Conservation (phyloP, 2,329 filamentous ascomycete species). For the Fusarium pseudocircinatum region DNA sequence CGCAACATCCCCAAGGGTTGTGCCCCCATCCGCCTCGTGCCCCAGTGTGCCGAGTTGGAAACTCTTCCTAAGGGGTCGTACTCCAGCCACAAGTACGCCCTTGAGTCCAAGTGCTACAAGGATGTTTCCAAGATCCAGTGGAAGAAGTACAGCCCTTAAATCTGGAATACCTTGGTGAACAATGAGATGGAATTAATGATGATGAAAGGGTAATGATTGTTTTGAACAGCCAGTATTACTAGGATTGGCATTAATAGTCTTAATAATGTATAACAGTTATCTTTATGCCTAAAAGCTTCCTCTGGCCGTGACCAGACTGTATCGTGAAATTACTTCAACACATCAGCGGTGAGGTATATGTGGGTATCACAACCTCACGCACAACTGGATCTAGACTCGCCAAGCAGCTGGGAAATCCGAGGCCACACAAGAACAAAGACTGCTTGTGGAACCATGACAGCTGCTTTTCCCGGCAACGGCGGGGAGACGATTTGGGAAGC, state of each 20-base stretch:
- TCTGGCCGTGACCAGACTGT: not conserved
- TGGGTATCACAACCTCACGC: slow-evolving; percentile 1
- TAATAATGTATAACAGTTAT: slow-evolving; percentile 30
- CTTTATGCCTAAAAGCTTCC: not conserved
- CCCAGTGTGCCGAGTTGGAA: slow-evolving; percentile 54
- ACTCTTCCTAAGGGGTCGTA: slow-evolving; percentile 48
- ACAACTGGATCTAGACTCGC: slow-evolving; percentile 3
- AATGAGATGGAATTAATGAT: slow-evolving; percentile 23
- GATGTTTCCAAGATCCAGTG: slow-evolving; percentile 48
- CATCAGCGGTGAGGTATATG: slow-evolving; percentile 10
- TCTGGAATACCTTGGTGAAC: not conserved
- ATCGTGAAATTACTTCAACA: not conserved
- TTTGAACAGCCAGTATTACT: slow-evolving; percentile 26
- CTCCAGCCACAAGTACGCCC: slow-evolving; percentile 53
- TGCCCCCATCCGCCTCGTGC: slow-evolving; percentile 54
- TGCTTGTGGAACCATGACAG: slow-evolving; percentile 2
- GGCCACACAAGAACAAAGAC: slow-evolving; percentile 2
- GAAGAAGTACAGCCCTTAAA: slow-evolving; percentile 37
- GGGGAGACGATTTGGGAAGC: not conserved
- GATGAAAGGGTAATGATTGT: slow-evolving; percentile 29
- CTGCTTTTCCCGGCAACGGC: not conserved
- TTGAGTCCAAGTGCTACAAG: slow-evolving; percentile 52
- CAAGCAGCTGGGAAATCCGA: slow-evolving; percentile 3
- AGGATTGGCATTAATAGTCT: slow-evolving; percentile 15
- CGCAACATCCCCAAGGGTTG: slow-evolving; percentile 49